Percentiles rank a stretch among this genome's conserved stretches.
Evolutionary conservation across 2,329 filamentous ascomycete genomes (phyloP).

Genomic region (Fragosphaeria purpurea): DNA sequence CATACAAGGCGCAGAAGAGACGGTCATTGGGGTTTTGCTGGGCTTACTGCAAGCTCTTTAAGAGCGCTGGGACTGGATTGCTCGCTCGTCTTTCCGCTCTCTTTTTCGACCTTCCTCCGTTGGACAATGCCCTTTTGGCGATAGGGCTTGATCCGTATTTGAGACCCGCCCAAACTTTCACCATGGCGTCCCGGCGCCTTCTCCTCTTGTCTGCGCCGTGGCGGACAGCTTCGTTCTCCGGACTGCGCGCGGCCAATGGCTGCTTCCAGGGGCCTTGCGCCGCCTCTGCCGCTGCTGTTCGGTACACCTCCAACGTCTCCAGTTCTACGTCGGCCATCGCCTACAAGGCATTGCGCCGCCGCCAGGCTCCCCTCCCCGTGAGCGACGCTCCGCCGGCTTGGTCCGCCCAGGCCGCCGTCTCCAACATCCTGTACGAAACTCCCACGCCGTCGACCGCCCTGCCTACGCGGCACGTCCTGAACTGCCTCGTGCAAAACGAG

Average conservation of each 20-base stretch:
- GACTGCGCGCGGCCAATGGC: conserved; percentile 2
- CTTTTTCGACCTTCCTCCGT: background rate
- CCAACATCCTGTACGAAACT: conserved; percentile 98
- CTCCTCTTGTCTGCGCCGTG: conserved; percentile 12
- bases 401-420: conserved; percentile 90
- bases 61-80: too few relatives aligned
- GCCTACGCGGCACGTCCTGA: conserved; percentile 90
- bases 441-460: conserved; percentile 73
- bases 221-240: conserved; percentile 14
- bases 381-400: conserved; percentile 65
- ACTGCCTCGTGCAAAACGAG: conserved; percentile 98
- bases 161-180: background rate
- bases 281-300: conserved; percentile 19
- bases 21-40: background rate
- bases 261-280: conserved; percentile 15
- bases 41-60: background rate
- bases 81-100: background rate
- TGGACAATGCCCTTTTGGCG: conserved; percentile 7
- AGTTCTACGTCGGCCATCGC: conserved; percentile 87
- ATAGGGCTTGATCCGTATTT: conserved; percentile 3
- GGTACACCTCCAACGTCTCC: conserved; percentile 35
- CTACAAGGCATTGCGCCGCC: conserved; percentile 93
- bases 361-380: conserved; percentile 75
- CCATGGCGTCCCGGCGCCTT: conserved; percentile 11
- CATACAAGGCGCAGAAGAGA: background rate